Percentiles rank a stretch among this genome's conserved stretches.
Evolutionary conservation across 192 early-diverging fungal species (phyloP).

Genomic region (Kappamyces sp.): DNA sequence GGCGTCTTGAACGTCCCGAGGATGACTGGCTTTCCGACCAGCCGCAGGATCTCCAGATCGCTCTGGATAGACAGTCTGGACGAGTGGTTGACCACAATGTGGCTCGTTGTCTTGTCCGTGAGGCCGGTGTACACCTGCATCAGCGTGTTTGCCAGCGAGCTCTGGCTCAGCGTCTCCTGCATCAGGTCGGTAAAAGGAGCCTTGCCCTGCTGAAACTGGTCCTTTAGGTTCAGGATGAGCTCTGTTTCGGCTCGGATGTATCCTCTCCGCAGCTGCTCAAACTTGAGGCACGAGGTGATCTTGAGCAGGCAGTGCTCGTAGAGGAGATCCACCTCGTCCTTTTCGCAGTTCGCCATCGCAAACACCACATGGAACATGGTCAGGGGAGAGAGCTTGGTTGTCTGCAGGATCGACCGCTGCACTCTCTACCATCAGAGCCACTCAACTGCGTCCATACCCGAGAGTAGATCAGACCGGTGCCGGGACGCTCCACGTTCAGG

Average conservation of each 20-base stretch:
- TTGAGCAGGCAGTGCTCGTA: constrained; percentile 67
- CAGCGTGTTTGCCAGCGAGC: constrained; percentile 59
- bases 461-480: constrained; percentile 42
- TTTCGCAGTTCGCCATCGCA: constrained; percentile 29
- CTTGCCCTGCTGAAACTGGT: constrained; percentile 25
- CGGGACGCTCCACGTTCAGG: constrained; percentile 47
- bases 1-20: background rate
- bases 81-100: constrained; percentile 70
- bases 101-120: constrained; percentile 38
- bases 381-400: constrained; percentile 16
- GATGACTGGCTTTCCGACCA: too few relatives aligned
- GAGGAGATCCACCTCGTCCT: constrained; percentile 54
- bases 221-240: constrained; percentile 63
- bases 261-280: constrained; percentile 69
- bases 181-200: constrained; percentile 27
- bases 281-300: constrained; percentile 64
- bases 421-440: too few relatives aligned
- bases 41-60: background rate
- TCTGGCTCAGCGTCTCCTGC: constrained; percentile 42
- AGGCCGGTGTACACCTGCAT: constrained; percentile 55
- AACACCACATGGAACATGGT: constrained; percentile 12
- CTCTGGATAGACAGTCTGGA: constrained; percentile 70
- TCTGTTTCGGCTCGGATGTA: constrained; percentile 71
- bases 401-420: constrained; percentile 32
- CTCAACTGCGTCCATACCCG: background rate